Evolutionary conservation across 106 monocot species (phyloP), one percentile per base, ranked within the genome.

Genomic region (Platanthera zijinensis): DNA sequence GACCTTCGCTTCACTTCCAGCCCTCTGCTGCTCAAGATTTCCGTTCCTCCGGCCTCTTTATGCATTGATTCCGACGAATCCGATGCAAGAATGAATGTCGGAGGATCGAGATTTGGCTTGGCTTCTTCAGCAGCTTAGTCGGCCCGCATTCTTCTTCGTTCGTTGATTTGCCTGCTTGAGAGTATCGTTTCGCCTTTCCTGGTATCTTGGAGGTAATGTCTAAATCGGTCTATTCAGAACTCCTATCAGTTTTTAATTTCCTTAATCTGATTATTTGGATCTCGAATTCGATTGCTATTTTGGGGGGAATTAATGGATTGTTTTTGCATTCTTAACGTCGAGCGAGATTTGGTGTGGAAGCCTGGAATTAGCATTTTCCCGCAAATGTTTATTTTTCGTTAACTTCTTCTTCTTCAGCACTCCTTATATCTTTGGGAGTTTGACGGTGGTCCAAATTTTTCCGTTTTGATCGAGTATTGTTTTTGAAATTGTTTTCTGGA

Each of bases 131-230:
- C 12, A 39, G 61, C 50, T 77, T 52, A 68, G 47, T 12, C 64
- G 17, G 66, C 10, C 74, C 25, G 48, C 83, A 78, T 83, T 78
- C 67, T 83, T 78, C 67, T 54, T 56, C 18, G 12, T 7, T 52
- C 47, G 0, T 11, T 13, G 22, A 11, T 69, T 12, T 15, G 30
- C 5, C 13, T 73, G 74, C 54, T 78, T 54, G 45, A 48, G 6
- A 10, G 1, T 68, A 67, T 78, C 61, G n/a, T 6, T 19, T 5
- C 9, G 50, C 10, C 7, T 50, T 51, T 72, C 72, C 18, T 18
- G 21, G 13, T 18, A 72, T 72, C 22, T 18, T 7, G 3, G 22
- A 21, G 72, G 72, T 72, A 72, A 72, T 72, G 72, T 22, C 8
- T 51, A 57, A 49, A 71, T 57, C 28, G 45, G 12, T 21, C 51